phyloP scores from a whole-genome alignment of 441 rosid species.

The Lepidium campestre region DNA sequence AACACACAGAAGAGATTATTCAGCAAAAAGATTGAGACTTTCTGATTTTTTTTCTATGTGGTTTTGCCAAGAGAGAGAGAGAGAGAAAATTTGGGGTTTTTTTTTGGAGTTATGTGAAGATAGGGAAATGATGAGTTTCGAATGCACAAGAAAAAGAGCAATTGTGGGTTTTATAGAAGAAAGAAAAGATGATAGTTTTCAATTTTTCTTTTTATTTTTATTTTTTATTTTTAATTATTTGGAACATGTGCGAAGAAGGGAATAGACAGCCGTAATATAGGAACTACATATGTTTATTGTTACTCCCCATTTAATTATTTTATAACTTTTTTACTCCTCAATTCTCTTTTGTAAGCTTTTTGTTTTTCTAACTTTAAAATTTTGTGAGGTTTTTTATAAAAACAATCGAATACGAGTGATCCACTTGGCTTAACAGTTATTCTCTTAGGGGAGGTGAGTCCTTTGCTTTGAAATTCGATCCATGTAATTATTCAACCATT shows the following conservation, averaged over 20 bases:
- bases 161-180: slow-evolving; percentile 27
- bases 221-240: not conserved
- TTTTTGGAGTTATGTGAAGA: slow-evolving; percentile 44
- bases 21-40: slow-evolving; percentile 19
- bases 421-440: slow-evolving; percentile 15
- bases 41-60: slow-evolving; percentile 1
- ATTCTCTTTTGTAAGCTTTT: slow-evolving; percentile 13
- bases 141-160: slow-evolving; percentile 29
- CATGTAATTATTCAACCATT: not conserved
- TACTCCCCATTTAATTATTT: slow-evolving; percentile 3
- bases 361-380: slow-evolving; percentile 2
- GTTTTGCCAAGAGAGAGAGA: slow-evolving; percentile 10
- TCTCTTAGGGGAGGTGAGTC: not conserved
- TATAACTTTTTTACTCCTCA: slow-evolving; percentile 11
- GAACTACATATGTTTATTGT: slow-evolving; percentile 17
- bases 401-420: slow-evolving; percentile 6
- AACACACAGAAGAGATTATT: slow-evolving; percentile 24
- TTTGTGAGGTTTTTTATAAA: not conserved
- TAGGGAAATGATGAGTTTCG: slow-evolving; percentile 38
- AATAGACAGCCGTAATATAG: slow-evolving; percentile 42
- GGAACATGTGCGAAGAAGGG: slow-evolving; percentile 33
- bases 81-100: slow-evolving; percentile 11
- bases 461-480: not conserved
- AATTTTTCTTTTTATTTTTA: slow-evolving; percentile 21
- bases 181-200: slow-evolving; percentile 23